Base-by-base conservation (phyloP, 1,139 yeast species). In the Yueomyces sp. region DNA sequence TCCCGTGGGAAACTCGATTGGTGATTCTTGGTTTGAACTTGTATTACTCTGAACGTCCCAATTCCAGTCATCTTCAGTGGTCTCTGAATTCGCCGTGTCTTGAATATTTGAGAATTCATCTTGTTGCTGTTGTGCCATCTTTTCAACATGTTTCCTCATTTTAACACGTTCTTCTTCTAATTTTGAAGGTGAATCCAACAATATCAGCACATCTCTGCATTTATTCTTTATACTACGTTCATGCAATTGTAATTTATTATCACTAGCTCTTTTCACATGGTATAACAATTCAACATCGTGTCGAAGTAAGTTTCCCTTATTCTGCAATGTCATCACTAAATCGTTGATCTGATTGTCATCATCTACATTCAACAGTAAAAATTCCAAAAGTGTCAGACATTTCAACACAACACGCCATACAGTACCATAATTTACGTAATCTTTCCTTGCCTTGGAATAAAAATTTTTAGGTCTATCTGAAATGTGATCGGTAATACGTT, bases 361-460 rank as follows among this genome's bases (percentile, higher is more conserved):
- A 32, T 56, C 59, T 3, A 55, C 57, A 40, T 59, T 60, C 42
- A 61, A 44, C 39, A 64, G 38, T 36, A 64, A 36, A 41, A 49
- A 58, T 42, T 63, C 66, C n/a, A 63, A 31, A n/a, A 64, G 60
- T 27, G 54, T 54, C 32, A 64, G 44, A 48, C 67, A 62, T 46
- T 64, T 64, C 43, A 59, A 48, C 4, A 64, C 60, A 6, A 63
- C 66, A 36, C 67, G 50, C 66, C 67, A 64, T 45, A 64, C 68
- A 9, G 53, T 46, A 5, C 68, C 68, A 39, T 59, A 58, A 45
- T 64, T 64, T 28, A 64, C 62, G 42, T 62, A 64, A 39, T 63
- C 64, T 42, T 63, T 62, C 41, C 65, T 50, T 4, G 67, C 67
- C 50, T 55, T 59, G 43, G 60, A 60, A 46, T 63, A 64, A n/a